Percentiles rank a stretch among this genome's conserved stretches.
Evolutionary conservation across 805 yeast species (phyloP).

Genomic region (Isabelozyma gotoi): DNA sequence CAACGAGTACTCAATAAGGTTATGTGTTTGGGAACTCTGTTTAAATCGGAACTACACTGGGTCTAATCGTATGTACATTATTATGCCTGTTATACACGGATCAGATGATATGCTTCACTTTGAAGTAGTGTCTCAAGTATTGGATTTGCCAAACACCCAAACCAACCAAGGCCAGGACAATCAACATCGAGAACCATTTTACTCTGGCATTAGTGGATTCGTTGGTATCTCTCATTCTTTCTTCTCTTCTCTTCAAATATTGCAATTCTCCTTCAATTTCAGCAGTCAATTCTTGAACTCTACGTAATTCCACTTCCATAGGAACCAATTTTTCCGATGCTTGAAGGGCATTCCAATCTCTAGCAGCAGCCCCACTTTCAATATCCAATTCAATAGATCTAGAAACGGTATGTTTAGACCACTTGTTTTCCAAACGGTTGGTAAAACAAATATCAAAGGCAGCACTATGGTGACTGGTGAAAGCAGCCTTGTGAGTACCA

Average conservation of each 20-base stretch:
- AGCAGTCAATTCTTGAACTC: slow-evolving; percentile 79
- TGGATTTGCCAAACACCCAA: slow-evolving; percentile 92
- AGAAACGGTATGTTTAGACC: slow-evolving; percentile 34
- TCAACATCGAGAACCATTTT: slow-evolving; percentile 74
- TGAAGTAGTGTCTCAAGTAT: slow-evolving; percentile 90
- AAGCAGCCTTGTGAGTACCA: slow-evolving; percentile 72
- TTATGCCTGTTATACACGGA: not conserved
- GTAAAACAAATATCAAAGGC: slow-evolving; percentile 92
- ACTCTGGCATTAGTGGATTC: slow-evolving; percentile 95
- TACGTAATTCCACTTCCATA: slow-evolving; percentile 83
- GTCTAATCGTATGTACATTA: not conserved
- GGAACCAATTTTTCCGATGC: slow-evolving; percentile 93
- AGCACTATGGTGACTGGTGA: slow-evolving; percentile 78
- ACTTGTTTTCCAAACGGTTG: slow-evolving; percentile 46
- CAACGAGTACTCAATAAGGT: too few species aligned
- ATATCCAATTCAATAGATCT: slow-evolving; percentile 88
- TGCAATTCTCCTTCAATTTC: slow-evolving; percentile 79
- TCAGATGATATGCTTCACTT: slow-evolving; percentile 73
- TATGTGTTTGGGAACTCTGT: too few species aligned
- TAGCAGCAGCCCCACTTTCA: slow-evolving; percentile 94
- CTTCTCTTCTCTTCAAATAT: slow-evolving; percentile 86
- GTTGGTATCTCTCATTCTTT: slow-evolving; percentile 91
- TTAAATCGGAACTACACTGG: too few species aligned
- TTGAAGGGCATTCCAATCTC: slow-evolving; percentile 96
- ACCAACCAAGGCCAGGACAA: slow-evolving; percentile 66